Conservation (phyloP, 2,329 filamentous ascomycete species). For the Epichloe brachyelytri region DNA sequence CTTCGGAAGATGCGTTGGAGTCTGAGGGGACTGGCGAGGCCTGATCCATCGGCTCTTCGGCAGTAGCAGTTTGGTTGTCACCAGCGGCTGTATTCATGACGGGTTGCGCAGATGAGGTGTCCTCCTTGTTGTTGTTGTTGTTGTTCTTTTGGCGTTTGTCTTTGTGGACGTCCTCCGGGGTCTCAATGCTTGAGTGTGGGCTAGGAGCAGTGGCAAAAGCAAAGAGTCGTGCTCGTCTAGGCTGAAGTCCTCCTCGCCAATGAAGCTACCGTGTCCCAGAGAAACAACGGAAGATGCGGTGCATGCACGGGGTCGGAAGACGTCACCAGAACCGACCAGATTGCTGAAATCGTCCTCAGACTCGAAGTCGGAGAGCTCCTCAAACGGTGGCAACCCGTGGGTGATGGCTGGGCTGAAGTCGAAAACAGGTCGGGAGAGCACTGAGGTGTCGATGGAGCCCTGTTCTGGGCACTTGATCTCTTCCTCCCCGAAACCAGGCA, state of each 20-base stretch:
- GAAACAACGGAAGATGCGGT: slow-evolving; percentile 56
- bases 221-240: slow-evolving; percentile 53
- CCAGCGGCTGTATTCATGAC: slow-evolving; percentile 29
- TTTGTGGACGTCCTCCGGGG: slow-evolving; percentile 31
- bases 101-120: slow-evolving; percentile 21
- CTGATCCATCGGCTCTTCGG: slow-evolving; percentile 24
- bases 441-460: slow-evolving; percentile 32
- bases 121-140: slow-evolving; percentile 30
- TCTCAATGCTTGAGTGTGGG: slow-evolving; percentile 31
- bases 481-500: slow-evolving; percentile 52
- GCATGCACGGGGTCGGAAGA: slow-evolving; percentile 56
- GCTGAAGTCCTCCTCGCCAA: slow-evolving; percentile 64
- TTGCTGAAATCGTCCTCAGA: slow-evolving; percentile 74
- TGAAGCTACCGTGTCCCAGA: slow-evolving; percentile 64
- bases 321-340: slow-evolving; percentile 53
- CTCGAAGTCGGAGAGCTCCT: slow-evolving; percentile 80
- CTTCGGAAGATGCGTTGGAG: slow-evolving; percentile 22
- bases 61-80: slow-evolving; percentile 20
- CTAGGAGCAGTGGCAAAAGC: slow-evolving; percentile 49
- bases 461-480: slow-evolving; percentile 39
- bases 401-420: slow-evolving; percentile 38
- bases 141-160: slow-evolving; percentile 45
- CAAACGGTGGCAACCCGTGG: slow-evolving; percentile 58
- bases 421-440: slow-evolving; percentile 30
- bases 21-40: slow-evolving; percentile 25